Conservation (phyloP, 2,329 filamentous ascomycete species). For the Zasmidium citrigriseum region DNA sequence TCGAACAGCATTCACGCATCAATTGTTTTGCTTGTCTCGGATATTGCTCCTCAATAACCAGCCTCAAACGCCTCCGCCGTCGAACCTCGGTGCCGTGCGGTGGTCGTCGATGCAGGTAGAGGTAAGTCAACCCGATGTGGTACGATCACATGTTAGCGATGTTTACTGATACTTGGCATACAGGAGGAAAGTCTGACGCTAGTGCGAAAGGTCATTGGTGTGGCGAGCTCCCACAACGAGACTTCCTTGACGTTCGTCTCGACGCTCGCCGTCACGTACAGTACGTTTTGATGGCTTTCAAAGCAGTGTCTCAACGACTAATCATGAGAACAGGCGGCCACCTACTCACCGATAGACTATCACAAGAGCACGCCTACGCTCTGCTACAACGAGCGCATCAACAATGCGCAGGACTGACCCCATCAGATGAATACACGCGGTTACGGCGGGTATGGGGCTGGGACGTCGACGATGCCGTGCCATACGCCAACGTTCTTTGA, state of each 20-base stretch:
- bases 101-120: not conserved
- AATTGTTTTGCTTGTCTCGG: not conserved
- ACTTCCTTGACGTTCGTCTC: constrained; percentile 2
- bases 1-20: constrained; percentile 4
- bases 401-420: constrained; percentile 3
- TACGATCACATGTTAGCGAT: not conserved
- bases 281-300: not conserved
- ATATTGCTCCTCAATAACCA: constrained; percentile 8
- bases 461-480: constrained; percentile 2
- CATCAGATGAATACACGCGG: constrained; percentile 1
- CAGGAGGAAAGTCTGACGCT: constrained; percentile 1
- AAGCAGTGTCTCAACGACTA: not conserved
- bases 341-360: constrained; percentile 6
- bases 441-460: constrained; percentile 8
- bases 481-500: constrained; percentile 5
- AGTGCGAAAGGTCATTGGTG: constrained; percentile 4
- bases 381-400: constrained; percentile 2
- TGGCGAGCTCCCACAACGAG: not conserved
- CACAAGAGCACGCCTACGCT: constrained; percentile 7
- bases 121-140: constrained; percentile 1
- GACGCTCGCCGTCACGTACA: constrained; percentile 6
- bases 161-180: not conserved
- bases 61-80: constrained; percentile 2
- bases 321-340: constrained; percentile 2
- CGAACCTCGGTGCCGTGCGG: constrained; percentile 3